These are phyloP conservation scores for Phlegmacium glaucopus DNA, from an alignment of 768 basidiomycete species.

Conservation along the genomic window DNA sequence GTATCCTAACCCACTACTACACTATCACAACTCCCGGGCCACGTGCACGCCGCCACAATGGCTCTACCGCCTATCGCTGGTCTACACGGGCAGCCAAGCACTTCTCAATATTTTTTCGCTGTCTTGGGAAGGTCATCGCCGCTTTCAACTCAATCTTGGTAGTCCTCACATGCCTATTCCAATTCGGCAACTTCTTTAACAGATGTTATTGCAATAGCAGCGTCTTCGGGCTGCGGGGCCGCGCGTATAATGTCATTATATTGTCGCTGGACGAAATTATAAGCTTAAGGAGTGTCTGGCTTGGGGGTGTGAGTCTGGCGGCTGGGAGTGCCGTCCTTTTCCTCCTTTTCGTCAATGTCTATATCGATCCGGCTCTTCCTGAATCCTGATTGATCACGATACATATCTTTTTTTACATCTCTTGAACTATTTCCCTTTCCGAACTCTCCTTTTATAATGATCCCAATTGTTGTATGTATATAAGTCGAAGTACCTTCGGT, in stretches of 20 bases:
- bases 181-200: slow-evolving; percentile 30
- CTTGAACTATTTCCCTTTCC: too few relatives aligned
- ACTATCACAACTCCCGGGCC: slow-evolving; percentile 1
- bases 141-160: slow-evolving; percentile 29
- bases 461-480: too few relatives aligned
- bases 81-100: slow-evolving; percentile 9
- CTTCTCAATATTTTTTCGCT: slow-evolving; percentile 24
- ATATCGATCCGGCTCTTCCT: too few relatives aligned
- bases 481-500: too few relatives aligned
- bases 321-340: slow-evolving; percentile 20
- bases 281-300: slow-evolving; percentile 30
- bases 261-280: slow-evolving; percentile 16
- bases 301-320: slow-evolving; percentile 31
- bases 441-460: too few relatives aligned
- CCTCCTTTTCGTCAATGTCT: too few relatives aligned
- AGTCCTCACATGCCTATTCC: slow-evolving; percentile 25
- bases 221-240: slow-evolving; percentile 21
- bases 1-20: slow-evolving; percentile 25
- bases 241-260: slow-evolving; percentile 28
- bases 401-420: too few relatives aligned
- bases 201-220: slow-evolving; percentile 36
- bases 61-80: background rate
- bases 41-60: background rate
- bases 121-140: slow-evolving; percentile 27
- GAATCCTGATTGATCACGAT: too few relatives aligned